These are phyloP conservation scores for Meyerozyma sp. DNA, from an alignment of 1,139 yeast genomes.

Conservation along the genomic window DNA sequence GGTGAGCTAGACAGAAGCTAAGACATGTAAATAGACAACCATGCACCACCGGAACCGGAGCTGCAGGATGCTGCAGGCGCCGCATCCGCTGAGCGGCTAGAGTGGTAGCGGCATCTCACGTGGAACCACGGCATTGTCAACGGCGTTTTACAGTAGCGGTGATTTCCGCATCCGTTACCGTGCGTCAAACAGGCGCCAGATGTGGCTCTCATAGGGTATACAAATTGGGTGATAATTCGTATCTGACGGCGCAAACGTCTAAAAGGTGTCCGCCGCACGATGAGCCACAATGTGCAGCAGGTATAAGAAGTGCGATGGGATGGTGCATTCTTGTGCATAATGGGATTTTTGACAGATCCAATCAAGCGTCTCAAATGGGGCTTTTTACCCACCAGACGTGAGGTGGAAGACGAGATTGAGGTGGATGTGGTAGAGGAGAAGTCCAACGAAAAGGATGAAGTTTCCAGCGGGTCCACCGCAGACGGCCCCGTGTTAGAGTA, in stretches of 20 bases:
- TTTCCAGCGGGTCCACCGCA: slow-evolving; percentile 2
- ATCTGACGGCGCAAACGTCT: background rate
- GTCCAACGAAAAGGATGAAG: slow-evolving; percentile 4
- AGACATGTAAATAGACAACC: background rate
- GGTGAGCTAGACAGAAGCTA: slow-evolving; percentile 43
- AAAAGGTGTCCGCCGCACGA: background rate
- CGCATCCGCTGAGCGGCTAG: background rate
- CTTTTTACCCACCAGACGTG: slow-evolving; percentile 40
- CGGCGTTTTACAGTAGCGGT: no score
- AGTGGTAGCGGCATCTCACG: background rate
- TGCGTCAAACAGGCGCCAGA: no score
- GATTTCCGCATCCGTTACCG: no score
- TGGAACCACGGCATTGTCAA: background rate
- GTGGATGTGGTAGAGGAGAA: slow-evolving; percentile 9
- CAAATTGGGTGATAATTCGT: background rate
- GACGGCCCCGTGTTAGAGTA: slow-evolving; percentile 28
- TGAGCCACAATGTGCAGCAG: background rate
- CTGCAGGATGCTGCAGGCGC: background rate
- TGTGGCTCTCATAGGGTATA: no score
- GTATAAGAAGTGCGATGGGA: background rate
- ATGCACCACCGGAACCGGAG: background rate
- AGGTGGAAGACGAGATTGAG: slow-evolving; percentile 34
- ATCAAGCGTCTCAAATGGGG: slow-evolving; percentile 44
- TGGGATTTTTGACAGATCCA: slow-evolving; percentile 12
- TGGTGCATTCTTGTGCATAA: slow-evolving; percentile 9